These are phyloP conservation scores for Nidularia sp. DNA, from an alignment of 768 basidiomycete genomes.

Conservation along the genomic window DNA sequence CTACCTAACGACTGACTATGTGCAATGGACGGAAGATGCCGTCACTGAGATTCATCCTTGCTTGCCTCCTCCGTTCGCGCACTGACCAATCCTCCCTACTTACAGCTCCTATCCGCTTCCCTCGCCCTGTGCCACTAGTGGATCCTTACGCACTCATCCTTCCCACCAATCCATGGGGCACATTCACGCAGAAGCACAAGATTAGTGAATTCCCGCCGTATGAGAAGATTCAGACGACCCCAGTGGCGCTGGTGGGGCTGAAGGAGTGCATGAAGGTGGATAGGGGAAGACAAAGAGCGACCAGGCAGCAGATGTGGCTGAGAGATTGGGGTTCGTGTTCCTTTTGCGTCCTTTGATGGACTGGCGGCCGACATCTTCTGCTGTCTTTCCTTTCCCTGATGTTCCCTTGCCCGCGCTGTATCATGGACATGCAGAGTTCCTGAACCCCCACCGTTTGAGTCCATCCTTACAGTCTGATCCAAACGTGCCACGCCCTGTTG, in stretches of 20 bases:
- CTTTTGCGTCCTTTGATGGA: too few species aligned
- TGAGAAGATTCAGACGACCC: slow-evolving; percentile 33
- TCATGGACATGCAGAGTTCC: too few species aligned
- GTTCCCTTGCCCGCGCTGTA: too few species aligned
- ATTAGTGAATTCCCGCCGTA: slow-evolving; percentile 30
- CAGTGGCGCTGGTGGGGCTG: slow-evolving; percentile 26
- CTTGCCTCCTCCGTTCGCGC: background rate
- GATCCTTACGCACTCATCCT: slow-evolving; percentile 50
- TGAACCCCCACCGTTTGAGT: too few species aligned
- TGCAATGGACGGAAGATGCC: slow-evolving; percentile 45
- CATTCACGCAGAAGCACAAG: slow-evolving; percentile 17
- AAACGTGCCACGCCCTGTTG: too few species aligned
- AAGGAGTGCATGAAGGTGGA: slow-evolving; percentile 18
- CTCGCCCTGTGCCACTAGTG: slow-evolving; percentile 38
- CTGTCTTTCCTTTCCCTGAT: too few species aligned
- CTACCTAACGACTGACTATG: slow-evolving; percentile 54
- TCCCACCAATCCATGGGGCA: slow-evolving; percentile 52
- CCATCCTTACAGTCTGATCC: too few species aligned
- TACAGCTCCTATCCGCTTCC: slow-evolving; percentile 36
- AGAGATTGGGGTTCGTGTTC: too few species aligned
- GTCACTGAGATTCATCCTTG: slow-evolving; percentile 31
- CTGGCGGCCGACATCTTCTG: too few species aligned
- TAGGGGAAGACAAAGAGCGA: slow-evolving; percentile 27
- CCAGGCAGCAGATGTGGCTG: too few species aligned
- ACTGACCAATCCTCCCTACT: background rate